Base-by-base conservation (phyloP, 2,329 filamentous ascomycete genomes). In the Exutisphaerella laricina region DNA sequence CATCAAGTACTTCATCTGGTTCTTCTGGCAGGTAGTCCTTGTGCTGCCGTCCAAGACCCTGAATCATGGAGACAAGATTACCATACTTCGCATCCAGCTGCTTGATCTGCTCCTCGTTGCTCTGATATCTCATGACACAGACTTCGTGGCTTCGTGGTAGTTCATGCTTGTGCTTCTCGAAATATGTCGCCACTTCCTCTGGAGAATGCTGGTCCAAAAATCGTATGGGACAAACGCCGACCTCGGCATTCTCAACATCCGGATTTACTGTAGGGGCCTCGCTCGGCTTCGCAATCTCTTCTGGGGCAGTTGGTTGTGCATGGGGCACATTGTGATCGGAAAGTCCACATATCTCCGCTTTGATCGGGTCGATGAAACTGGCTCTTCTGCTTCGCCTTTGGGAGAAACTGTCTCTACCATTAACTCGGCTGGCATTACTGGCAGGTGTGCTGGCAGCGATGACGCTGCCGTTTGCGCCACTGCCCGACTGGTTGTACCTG, bases 1-100 rank as follows among this genome's bases (percentile, higher is more conserved):
- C 60, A 21, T 74, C 70, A 50, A 77, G 74, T 4, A 71, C 69
- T 10, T 68, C 66, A 10, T 65, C 66, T 5, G 67, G 66, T 41
- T 71, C 69, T 28, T 76, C 72, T 1, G 85, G 85, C 20, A 96
- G 71, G 79, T 92, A 88, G 4, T 86, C 82, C 61, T 92, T 85
- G 61, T 97, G 90, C 56, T 94, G 87, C 51, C 83, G 78, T 36
- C 88, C 86, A 28, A 97, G 72, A 6, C 88, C 88, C 63, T 92
- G 84, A 48, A 97, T 94, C 90, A 97, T 96, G 67, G 80, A 94
- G 55, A 87, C 88, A 31, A 96, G 71, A 62, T 84, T 90, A 52
- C 88, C 88, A 62, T 96, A 97, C 65, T 96, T 97, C 50, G 87
- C 87, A 63, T 97, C 90, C 42, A 97, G 73, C 66, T 94, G 86